Evolutionary conservation across 2,329 filamentous ascomycete genomes (phyloP).

Genomic region (Clarireedia hainanense): DNA sequence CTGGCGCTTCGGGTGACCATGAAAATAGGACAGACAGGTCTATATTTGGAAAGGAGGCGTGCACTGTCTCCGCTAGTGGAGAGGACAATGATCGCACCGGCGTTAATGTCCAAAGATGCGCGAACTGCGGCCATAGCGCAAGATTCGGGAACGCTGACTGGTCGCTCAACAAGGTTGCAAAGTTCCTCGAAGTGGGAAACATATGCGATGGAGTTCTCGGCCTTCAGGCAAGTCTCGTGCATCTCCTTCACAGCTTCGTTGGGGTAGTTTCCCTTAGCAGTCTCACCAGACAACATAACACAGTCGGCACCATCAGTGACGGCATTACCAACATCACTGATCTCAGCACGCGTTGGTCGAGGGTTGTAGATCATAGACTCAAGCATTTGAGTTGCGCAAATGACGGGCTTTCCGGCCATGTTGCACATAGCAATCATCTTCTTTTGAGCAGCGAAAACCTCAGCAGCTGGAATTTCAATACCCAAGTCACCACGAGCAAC

Average conservation of each 20-base stretch:
- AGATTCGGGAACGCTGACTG: slow-evolving; percentile 82
- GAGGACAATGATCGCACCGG: slow-evolving; percentile 89
- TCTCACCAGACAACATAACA: slow-evolving; percentile 99
- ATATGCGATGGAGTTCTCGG: slow-evolving; percentile 95
- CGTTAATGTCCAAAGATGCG: slow-evolving; percentile 91
- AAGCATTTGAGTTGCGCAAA: slow-evolving; percentile 98
- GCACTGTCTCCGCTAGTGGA: slow-evolving; percentile 94
- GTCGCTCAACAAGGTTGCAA: slow-evolving; percentile 72
- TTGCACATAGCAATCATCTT: slow-evolving; percentile 99
- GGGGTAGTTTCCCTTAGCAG: slow-evolving; percentile 94
- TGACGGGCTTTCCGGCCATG: slow-evolving; percentile 95
- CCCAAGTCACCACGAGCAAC: slow-evolving; percentile 96
- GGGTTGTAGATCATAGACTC: slow-evolving; percentile 99
- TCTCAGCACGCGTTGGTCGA: slow-evolving; percentile 93
- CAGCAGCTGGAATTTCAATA: slow-evolving; percentile 96
- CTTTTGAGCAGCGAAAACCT: slow-evolving; percentile 99
- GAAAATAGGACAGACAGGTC: slow-evolving; percentile 97
- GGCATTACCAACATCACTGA: slow-evolving; percentile 96
- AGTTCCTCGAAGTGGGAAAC: slow-evolving; percentile 96
- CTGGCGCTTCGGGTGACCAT: slow-evolving; percentile 89
- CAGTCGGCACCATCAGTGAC: slow-evolving; percentile 97
- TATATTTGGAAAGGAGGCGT: slow-evolving; percentile 94
- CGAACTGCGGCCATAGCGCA: slow-evolving; percentile 96
- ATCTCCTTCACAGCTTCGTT: slow-evolving; percentile 91
- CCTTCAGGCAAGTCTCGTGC: slow-evolving; percentile 94